Evolutionary conservation across 768 basidiomycete genomes (phyloP).

Genomic region (Mycena pura): DNA sequence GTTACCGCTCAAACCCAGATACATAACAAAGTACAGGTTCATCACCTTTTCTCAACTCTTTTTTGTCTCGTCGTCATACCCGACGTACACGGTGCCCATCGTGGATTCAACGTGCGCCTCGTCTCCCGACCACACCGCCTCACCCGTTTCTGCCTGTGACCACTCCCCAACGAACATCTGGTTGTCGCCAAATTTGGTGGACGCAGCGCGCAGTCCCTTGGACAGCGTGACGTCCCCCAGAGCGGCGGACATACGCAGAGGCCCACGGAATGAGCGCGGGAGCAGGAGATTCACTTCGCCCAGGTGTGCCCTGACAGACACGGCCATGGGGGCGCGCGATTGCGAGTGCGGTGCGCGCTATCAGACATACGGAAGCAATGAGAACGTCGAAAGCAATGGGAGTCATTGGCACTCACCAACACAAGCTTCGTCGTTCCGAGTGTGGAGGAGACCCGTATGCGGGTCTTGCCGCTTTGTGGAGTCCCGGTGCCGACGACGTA

Average conservation of each 20-base stretch:
- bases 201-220: background rate
- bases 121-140: conserved; percentile 6
- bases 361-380: background rate
- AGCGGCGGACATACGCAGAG: background rate
- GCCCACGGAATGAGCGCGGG: conserved; percentile 26
- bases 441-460: conserved; percentile 5
- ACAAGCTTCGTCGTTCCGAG: conserved; percentile 6
- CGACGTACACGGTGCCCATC: conserved; percentile 5
- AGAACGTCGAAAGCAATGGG: background rate
- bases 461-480: conserved; percentile 10
- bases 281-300: conserved; percentile 13
- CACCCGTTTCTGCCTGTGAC: conserved; percentile 7
- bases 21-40: too few relatives aligned
- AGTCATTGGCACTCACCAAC: background rate
- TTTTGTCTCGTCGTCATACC: conserved; percentile 1
- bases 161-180: conserved; percentile 15
- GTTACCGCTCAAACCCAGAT: too few relatives aligned
- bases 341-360: conserved; percentile 16
- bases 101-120: conserved; percentile 5
- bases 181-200: conserved; percentile 1
- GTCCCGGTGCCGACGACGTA: conserved; percentile 8
- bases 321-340: conserved; percentile 11
- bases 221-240: conserved; percentile 21
- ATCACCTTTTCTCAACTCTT: too few relatives aligned
- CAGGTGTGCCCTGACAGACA: conserved; percentile 8